Evolutionary conservation across 495 filamentous ascomycete genomes (phyloP).

Genomic region (Podospora comata): DNA sequence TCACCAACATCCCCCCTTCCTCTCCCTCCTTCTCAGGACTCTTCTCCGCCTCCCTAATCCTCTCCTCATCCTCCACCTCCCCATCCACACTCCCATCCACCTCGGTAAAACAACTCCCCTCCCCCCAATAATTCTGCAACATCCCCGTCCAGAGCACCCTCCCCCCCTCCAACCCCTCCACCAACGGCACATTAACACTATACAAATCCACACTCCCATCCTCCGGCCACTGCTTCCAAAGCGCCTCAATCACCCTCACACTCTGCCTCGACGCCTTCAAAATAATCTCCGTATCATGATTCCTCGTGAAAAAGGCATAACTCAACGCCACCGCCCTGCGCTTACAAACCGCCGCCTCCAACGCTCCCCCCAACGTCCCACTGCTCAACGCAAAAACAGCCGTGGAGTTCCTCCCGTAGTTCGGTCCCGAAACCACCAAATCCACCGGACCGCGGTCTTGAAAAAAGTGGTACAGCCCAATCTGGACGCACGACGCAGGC

Average conservation of each 20-base stretch:
- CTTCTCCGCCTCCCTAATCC: conserved; percentile 60
- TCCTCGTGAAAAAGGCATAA: conserved; percentile 80
- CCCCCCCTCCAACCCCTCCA: conserved; percentile 60
- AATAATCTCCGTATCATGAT: conserved; percentile 77
- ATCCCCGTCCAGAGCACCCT: conserved; percentile 77
- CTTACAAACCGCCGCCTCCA: conserved; percentile 86
- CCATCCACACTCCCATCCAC: conserved; percentile 59
- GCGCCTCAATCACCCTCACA: conserved; percentile 71
- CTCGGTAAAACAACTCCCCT: conserved; percentile 78
- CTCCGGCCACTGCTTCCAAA: conserved; percentile 68
- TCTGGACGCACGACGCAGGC: conserved; percentile 83
- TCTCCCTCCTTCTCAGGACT: conserved; percentile 30
- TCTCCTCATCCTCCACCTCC: conserved; percentile 61
- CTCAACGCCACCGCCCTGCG: conserved; percentile 75
- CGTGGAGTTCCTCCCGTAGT: conserved; percentile 93
- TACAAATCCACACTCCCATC: conserved; percentile 71
- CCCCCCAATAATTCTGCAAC: conserved; percentile 82
- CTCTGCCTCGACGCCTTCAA: conserved; percentile 65
- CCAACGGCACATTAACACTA: conserved; percentile 79
- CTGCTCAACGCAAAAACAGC: conserved; percentile 85
- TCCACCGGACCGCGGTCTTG: conserved; percentile 73
- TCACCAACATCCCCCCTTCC: conserved; percentile 16
- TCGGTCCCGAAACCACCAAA: conserved; percentile 85
- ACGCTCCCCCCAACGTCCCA: conserved; percentile 84
- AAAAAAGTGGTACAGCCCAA: conserved; percentile 86